phyloP scores from a whole-genome alignment of 495 filamentous ascomycete species.

The Lichenothelia convexa region DNA sequence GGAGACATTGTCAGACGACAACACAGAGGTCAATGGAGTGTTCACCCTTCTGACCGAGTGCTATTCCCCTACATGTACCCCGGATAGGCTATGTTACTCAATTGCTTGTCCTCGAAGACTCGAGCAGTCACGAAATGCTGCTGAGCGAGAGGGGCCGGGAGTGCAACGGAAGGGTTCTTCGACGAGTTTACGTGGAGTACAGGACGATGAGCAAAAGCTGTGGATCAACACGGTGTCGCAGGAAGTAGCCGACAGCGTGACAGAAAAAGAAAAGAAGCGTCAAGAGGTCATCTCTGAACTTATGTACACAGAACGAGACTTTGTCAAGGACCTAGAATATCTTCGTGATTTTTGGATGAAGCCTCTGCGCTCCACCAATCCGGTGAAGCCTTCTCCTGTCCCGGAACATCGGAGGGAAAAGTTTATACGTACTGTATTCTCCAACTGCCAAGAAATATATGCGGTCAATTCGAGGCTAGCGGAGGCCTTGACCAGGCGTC shows the following conservation, averaged over 20 bases:
- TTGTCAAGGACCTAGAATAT: constrained; percentile 98
- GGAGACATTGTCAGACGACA: constrained; percentile 79
- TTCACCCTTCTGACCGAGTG: constrained; percentile 94
- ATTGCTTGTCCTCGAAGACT: constrained; percentile 90
- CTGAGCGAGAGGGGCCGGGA: constrained; percentile 77
- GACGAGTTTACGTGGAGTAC: constrained; percentile 64
- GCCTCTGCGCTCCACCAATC: constrained; percentile 53
- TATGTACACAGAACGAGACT: constrained; percentile 97
- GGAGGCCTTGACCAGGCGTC: constrained; percentile 69
- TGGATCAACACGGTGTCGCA: constrained; percentile 99
- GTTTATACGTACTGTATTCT: constrained; percentile 88
- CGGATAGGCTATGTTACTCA: constrained; percentile 89
- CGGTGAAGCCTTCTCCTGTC: constrained; percentile 59
- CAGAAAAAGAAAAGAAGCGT: constrained; percentile 85
- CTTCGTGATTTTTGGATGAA: constrained; percentile 97
- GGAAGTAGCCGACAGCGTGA: constrained; percentile 74
- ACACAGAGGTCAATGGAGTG: constrained; percentile 81
- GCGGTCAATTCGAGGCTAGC: constrained; percentile 75
- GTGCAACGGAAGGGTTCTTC: constrained; percentile 66
- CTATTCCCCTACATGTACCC: constrained; percentile 93
- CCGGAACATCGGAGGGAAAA: constrained; percentile 73
- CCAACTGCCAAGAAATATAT: constrained; percentile 89
- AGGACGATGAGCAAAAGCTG: constrained; percentile 89
- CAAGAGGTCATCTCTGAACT: constrained; percentile 97
- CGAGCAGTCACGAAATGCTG: constrained; percentile 85